A percentile compares a stretch with the other conserved stretches of the same genome.
These are phyloP conservation scores for Gillenia trifoliata DNA, from an alignment of 306 rosid genomes.

Conservation along the genomic window DNA sequence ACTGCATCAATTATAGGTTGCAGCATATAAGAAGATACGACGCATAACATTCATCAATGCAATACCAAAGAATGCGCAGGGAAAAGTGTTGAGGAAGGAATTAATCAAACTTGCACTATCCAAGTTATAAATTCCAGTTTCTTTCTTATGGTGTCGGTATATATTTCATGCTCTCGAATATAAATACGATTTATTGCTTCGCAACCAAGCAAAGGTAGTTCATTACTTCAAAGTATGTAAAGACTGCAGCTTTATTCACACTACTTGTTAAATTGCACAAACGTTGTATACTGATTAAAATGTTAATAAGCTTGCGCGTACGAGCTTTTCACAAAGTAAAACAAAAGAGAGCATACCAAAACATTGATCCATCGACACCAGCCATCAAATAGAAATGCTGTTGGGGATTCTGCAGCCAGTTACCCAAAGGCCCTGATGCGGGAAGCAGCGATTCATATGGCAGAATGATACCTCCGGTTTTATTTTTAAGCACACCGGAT, in stretches of 20 bases:
- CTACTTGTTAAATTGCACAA: neutral
- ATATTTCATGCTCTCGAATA: neutral
- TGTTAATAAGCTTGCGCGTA: neutral
- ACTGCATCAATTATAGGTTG: conserved; percentile 33
- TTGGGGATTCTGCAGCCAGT: conserved; percentile 86
- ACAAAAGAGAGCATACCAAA: neutral
- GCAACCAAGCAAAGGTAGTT: neutral
- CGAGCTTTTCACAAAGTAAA: neutral
- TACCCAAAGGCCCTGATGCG: conserved; percentile 70
- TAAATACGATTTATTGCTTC: neutral
- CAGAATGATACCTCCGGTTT: conserved; percentile 86
- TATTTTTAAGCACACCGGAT: conserved; percentile 55
- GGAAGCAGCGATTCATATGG: conserved; percentile 78
- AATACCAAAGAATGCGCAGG: conserved; percentile 56
- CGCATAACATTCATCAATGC: conserved; percentile 32
- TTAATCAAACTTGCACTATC: conserved; percentile 34
- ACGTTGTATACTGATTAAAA: neutral
- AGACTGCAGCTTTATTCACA: neutral
- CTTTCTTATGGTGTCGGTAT: neutral
- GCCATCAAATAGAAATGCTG: conserved; percentile 65
- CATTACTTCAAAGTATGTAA: neutral
- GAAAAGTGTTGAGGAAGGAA: conserved; percentile 57
- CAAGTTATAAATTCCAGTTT: neutral
- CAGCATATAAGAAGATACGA: conserved; percentile 61
- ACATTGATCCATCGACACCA: neutral